Conservation (phyloP, 176 grass and related monocot genomes). For the sorghum (Sorghum bicolor) region Sorghum_bicolor_NCBIv3 NC_012878.2:46512501-46513000, state of each 20-base stretch:
- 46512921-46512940: not conserved
- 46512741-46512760: not conserved
- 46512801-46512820: not conserved
- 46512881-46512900: slow-evolving; percentile 6
- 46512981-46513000: slow-evolving; percentile 30
- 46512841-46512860: slow-evolving; percentile 25
- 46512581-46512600: slow-evolving; percentile 5
- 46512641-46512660: slow-evolving; percentile 11
- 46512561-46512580: slow-evolving; percentile 7
- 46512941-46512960: slow-evolving; percentile 16
- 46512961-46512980: slow-evolving; percentile 1
- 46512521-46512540: slow-evolving; percentile 19
- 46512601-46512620: not conserved
- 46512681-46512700: not conserved
- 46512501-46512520: not conserved
- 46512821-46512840: not conserved
- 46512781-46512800: slow-evolving; percentile 3
- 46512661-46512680: not conserved
- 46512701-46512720: not conserved
- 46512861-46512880: slow-evolving; percentile 13
- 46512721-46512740: slow-evolving; percentile 6
- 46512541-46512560: not conserved
- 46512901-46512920: not conserved
- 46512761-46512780: not conserved
- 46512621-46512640: slow-evolving; percentile 13